Base-by-base conservation (phyloP, 2,329 filamentous ascomycete genomes). In the Scedosporium apiospermum region DNA sequence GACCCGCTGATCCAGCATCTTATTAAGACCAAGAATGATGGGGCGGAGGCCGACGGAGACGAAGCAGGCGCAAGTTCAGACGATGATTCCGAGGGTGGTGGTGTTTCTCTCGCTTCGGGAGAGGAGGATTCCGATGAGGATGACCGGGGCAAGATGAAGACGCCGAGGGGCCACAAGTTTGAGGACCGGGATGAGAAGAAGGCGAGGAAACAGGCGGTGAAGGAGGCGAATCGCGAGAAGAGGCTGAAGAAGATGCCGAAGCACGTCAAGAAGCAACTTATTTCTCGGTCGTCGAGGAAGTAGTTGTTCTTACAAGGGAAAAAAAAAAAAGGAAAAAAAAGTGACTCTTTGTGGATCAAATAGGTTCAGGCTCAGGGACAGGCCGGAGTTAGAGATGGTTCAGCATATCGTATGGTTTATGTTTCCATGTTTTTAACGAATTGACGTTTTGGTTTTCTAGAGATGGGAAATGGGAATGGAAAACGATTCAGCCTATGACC, bases 241-340 rank as follows among this genome's bases (percentile, higher is more conserved):
- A 81, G 95, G 64, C 91, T 93, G 74, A 89, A 90, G 3, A 99
- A 99, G 80, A 96, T 99, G 77, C 93, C 95, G 0, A 99, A 99
- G 77, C 87, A 96, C 72, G 67, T 96, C 41, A 99, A 99, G 83
- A 98, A 97, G 80, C 90, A 89, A 72, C 76, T 96, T 63, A 84
- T 96, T 27, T 82, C 81, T 63, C 79, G 79, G 65, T 80, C 82
- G 16, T 80, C 84, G 63, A 79, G 85, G 67, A 85, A 83, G 70
- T 88, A 89, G 77, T 7, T 14, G n/a, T 58, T 42, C 16, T 62
- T 46, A 18, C 27, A 14, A 51, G 23, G 46, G 46, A 10, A 38
- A 38, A 38, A 38, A 12, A 10, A 38, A 38, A 38, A 38, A 12
- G 10, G n/a, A n/a, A n/a, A 10, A 38, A 38, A 38, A 38, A 12